Evolutionary conservation across 2,329 filamentous ascomycete species (phyloP), one percentile per base, ranked within the genome.

Genomic region (Talaromyces sp.): DNA sequence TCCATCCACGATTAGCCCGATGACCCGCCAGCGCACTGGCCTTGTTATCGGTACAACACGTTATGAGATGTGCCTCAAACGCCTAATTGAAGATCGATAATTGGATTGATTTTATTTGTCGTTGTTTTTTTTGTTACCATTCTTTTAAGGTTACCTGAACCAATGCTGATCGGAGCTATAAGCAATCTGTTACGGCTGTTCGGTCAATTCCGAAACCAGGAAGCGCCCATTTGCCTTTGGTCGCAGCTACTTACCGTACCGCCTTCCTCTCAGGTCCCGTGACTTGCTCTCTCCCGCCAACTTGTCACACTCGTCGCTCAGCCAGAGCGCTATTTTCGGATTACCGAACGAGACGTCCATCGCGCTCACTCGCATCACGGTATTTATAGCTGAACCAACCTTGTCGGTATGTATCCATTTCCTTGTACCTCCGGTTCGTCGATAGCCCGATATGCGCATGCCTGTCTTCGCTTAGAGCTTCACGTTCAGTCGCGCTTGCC

Each of bases 391-490:
- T 74, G 66, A 70, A 71, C 71, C 73, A 76, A 69, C 73, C 73
- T 76, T 73, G 73, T 77, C 74, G 73, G 75, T 77, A 77, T 73
- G 75, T 77, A 72, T 61, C 23, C 65, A 54, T 44, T 37, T 60
- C 44, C 39, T 64, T 63, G 62, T 57, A 57, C 55, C 25, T 48
- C 16, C 18, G 50, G 39, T 57, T 23, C 57, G 18, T 58, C 14
- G 9, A 35, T 55, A 16, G 11, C n/a, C 31, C 31, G 11, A 54
- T 21, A 37, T 23, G 44, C 25, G 62, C 57, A 48, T 60, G n/a
- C 58, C 28, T 37, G 2, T 40, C 7, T 40, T 61, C 44, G 35
- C 44, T 37, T 59, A 25, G 56, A 40, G 11, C 54, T 31, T 55
- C 25, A n/a, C 18, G n/a, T 33, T 33, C 18, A 42, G 31, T 61